Evolutionary conservation across 2,329 filamentous ascomycete species (phyloP).

Genomic region (Trichoderma sp.): DNA sequence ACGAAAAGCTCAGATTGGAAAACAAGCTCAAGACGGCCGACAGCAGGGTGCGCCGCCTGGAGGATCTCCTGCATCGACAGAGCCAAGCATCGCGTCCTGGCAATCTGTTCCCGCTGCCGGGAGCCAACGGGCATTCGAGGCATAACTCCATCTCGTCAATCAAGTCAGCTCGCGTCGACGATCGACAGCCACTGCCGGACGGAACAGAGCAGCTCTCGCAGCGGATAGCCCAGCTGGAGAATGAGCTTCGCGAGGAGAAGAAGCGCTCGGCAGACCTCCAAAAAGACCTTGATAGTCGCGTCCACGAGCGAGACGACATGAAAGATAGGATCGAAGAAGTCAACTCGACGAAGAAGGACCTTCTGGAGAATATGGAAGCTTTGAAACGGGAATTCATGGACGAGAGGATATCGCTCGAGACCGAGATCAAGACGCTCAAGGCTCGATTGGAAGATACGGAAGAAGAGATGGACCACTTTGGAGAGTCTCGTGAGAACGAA

Average conservation of each 20-base stretch:
- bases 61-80: constrained; percentile 89
- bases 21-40: constrained; percentile 79
- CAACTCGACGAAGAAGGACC: constrained; percentile 88
- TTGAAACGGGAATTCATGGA: constrained; percentile 84
- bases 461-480: constrained; percentile 84
- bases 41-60: constrained; percentile 85
- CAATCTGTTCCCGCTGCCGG: constrained; percentile 56
- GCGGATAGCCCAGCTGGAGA: constrained; percentile 68
- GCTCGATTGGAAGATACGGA: constrained; percentile 83
- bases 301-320: constrained; percentile 61
- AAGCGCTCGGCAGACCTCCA: constrained; percentile 68
- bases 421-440: constrained; percentile 76
- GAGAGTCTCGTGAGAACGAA: constrained; percentile 82
- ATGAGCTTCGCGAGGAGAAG: constrained; percentile 73
- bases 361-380: constrained; percentile 92
- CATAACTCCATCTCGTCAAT: constrained; percentile 55
- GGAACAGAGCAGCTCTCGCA: constrained; percentile 50
- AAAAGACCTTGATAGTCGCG: constrained; percentile 65
- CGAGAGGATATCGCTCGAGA: constrained; percentile 80
- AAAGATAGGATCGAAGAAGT: constrained; percentile 78
- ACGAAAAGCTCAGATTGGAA: constrained; percentile 76
- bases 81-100: constrained; percentile 60
- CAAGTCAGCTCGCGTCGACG: constrained; percentile 48
- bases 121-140: constrained; percentile 50
- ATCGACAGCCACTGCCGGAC: constrained; percentile 52